phyloP scores from a whole-genome alignment of 2,329 filamentous ascomycete genomes.

The Fusarium sp. region DNA sequence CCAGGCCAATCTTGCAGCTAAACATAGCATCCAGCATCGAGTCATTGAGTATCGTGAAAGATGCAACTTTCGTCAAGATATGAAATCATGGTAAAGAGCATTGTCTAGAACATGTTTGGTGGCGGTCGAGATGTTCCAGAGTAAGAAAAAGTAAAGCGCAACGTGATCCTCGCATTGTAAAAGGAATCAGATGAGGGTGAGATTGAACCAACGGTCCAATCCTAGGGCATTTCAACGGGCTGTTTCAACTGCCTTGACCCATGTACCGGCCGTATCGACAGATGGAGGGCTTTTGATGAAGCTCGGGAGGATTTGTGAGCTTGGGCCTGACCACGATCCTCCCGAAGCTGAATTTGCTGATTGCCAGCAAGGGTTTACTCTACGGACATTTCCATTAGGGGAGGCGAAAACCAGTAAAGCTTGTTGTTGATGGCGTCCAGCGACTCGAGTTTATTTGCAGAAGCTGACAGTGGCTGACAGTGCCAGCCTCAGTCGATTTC shows the following conservation, averaged over 20 bases:
- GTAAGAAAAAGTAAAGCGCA: not conserved
- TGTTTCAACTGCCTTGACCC: not conserved
- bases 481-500: not conserved
- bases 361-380: not conserved
- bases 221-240: not conserved
- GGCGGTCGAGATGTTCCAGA: not conserved
- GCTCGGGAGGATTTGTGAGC: not conserved
- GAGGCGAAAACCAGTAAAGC: conserved; percentile 9
- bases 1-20: conserved; percentile 2
- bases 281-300: not conserved
- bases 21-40: not conserved
- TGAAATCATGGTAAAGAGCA: not conserved
- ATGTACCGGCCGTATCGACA: not conserved
- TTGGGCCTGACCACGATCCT: not conserved
- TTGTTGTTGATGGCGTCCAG: not conserved
- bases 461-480: not conserved
- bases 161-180: not conserved
- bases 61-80: not conserved
- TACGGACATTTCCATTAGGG: conserved; percentile 32
- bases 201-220: not conserved
- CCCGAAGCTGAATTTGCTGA: conserved; percentile 1
- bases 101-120: not conserved
- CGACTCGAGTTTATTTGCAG: not conserved
- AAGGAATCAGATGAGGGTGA: not conserved
- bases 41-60: not conserved